Percentiles rank a stretch among this genome's conserved stretches.
phyloP scores from a whole-genome alignment of 495 filamentous ascomycete genomes.

The Elasticomyces elasticus region DNA sequence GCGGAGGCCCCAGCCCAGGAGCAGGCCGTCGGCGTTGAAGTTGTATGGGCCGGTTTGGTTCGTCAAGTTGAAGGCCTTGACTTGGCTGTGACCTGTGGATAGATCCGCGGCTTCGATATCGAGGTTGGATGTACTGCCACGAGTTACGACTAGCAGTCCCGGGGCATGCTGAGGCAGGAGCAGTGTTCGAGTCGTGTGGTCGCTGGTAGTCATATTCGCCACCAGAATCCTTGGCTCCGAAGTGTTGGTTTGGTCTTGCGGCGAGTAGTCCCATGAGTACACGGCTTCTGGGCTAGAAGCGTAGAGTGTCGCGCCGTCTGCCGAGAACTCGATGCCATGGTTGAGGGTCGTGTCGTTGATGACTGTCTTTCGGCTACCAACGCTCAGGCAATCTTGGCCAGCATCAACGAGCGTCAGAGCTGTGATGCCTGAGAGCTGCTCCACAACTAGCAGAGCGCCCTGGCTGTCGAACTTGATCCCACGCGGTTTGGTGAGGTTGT shows the following conservation, averaged over 20 bases:
- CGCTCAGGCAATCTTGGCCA: slow-evolving; percentile 42
- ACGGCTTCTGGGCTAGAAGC: slow-evolving; percentile 49
- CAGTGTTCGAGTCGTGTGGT: slow-evolving; percentile 55
- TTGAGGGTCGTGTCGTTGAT: slow-evolving; percentile 40
- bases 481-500: slow-evolving; percentile 44
- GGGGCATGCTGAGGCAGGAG: slow-evolving; percentile 43
- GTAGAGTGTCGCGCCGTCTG: slow-evolving; percentile 53
- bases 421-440: slow-evolving; percentile 44
- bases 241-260: slow-evolving; percentile 33
- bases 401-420: slow-evolving; percentile 43
- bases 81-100: slow-evolving; percentile 47
- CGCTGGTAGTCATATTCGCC: slow-evolving; percentile 47
- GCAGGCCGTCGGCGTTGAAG: slow-evolving; percentile 40
- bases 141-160: slow-evolving; percentile 49
- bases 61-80: slow-evolving; percentile 54
- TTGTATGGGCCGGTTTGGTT: slow-evolving; percentile 35
- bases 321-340: slow-evolving; percentile 57
- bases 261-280: slow-evolving; percentile 53
- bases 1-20: slow-evolving; percentile 61
- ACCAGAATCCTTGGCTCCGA: slow-evolving; percentile 40
- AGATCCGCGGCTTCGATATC: slow-evolving; percentile 41
- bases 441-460: slow-evolving; percentile 53
- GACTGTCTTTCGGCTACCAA: slow-evolving; percentile 18
- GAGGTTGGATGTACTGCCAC: slow-evolving; percentile 53
- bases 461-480: slow-evolving; percentile 49